These are phyloP conservation scores for Vanrija pseudolonga DNA, from an alignment of 1,284 basidiomycete species.

Conservation along the genomic window DNA sequence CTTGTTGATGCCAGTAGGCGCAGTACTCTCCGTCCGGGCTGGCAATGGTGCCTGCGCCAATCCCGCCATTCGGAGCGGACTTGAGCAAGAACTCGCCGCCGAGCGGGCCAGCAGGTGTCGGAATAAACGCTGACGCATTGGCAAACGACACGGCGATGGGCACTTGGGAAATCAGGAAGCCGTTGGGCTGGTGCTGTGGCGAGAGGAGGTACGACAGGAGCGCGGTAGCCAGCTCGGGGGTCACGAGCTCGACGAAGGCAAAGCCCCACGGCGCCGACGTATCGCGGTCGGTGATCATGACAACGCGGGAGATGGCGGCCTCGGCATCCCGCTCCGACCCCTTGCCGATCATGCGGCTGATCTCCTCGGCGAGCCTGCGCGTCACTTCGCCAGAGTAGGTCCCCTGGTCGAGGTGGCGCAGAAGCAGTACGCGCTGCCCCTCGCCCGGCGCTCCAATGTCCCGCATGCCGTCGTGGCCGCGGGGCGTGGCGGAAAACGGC, in stretches of 20 bases:
- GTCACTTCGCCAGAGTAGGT: constrained; percentile 59
- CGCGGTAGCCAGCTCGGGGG: constrained; percentile 63
- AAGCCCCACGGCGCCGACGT: constrained; percentile 83
- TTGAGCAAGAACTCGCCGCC: constrained; percentile 33
- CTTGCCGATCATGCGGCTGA: constrained; percentile 57
- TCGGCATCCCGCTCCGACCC: constrained; percentile 68
- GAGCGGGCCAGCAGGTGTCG: constrained; percentile 56
- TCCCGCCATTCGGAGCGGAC: constrained; percentile 33
- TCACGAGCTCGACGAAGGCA: constrained; percentile 84
- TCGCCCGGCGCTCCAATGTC: constrained; percentile 63
- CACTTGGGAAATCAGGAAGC: constrained; percentile 78
- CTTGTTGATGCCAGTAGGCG: constrained; percentile 40
- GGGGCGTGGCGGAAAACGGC: constrained; percentile 4
- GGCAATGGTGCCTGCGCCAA: constrained; percentile 47
- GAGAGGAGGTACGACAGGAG: constrained; percentile 77
- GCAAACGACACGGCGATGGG: constrained; percentile 86
- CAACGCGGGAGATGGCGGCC: constrained; percentile 75
- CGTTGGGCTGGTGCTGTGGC: constrained; percentile 73
- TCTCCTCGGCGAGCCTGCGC: constrained; percentile 60
- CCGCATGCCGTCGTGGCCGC: constrained; percentile 77
- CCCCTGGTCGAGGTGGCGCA: constrained; percentile 80
- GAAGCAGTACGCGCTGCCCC: constrained; percentile 61
- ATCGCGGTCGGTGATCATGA: constrained; percentile 78
- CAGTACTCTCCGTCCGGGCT: constrained; percentile 56
- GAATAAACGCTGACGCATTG: constrained; percentile 77